These are phyloP conservation scores for Mortierella sp. DNA, from an alignment of 371 early-diverging fungal species.

Conservation along the genomic window DNA sequence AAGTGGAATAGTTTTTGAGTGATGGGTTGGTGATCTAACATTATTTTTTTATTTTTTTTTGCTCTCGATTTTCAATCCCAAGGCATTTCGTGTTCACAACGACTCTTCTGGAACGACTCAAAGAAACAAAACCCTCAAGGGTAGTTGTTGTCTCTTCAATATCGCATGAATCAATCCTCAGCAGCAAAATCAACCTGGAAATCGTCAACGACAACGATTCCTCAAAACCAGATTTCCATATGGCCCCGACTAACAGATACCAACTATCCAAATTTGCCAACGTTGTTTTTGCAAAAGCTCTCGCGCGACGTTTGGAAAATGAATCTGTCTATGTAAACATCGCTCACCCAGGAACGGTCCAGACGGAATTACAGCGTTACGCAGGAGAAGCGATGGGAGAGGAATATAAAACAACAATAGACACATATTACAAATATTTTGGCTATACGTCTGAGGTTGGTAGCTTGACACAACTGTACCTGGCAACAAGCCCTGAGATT, in stretches of 20 bases:
- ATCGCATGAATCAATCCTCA: conserved; percentile 52
- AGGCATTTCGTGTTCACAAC: conserved; percentile 66
- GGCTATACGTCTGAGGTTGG: conserved; percentile 44
- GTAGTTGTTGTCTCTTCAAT: conserved; percentile 64
- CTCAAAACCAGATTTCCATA: neutral
- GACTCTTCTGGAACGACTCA: conserved; percentile 68
- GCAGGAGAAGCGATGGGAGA: neutral
- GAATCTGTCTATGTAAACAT: conserved; percentile 51
- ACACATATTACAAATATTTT: neutral
- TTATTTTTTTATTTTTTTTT: neutral
- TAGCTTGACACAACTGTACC: conserved; percentile 70
- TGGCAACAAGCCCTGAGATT: conserved; percentile 68
- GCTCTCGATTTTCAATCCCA: too few species aligned
- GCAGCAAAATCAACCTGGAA: conserved; percentile 42
- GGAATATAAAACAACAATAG: neutral
- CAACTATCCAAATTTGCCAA: conserved; percentile 74
- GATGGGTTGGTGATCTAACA: conserved; percentile 12
- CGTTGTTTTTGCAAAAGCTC: conserved; percentile 68
- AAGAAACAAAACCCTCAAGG: conserved; percentile 63
- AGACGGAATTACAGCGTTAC: neutral
- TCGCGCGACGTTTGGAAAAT: conserved; percentile 57
- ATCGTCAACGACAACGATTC: conserved; percentile 55
- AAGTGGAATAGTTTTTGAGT: too few species aligned
- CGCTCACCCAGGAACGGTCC: conserved; percentile 29
- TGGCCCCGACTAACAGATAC: conserved; percentile 45